These are phyloP conservation scores for Fusarium udum DNA, from an alignment of 2,329 filamentous ascomycete genomes.

Conservation along the genomic window DNA sequence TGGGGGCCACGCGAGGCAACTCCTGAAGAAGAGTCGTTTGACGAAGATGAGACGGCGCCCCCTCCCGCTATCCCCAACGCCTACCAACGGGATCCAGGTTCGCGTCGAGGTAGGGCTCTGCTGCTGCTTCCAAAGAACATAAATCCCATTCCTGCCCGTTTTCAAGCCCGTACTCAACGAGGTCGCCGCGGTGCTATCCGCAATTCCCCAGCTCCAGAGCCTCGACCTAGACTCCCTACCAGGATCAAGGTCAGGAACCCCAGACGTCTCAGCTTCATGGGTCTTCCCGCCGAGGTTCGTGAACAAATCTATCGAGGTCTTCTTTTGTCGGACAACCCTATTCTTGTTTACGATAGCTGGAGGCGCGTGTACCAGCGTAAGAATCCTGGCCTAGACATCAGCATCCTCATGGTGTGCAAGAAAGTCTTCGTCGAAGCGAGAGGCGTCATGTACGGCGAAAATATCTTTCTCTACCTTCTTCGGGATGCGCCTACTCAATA, in stretches of 20 bases:
- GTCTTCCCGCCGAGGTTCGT: constrained; percentile 46
- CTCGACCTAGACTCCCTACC: not conserved
- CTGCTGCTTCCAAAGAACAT: not conserved
- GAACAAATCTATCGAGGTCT: constrained; percentile 46
- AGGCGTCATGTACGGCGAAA: constrained; percentile 57
- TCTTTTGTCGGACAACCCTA: constrained; percentile 45
- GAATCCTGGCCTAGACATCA: constrained; percentile 45
- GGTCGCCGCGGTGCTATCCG: not conserved
- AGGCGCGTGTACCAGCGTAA: constrained; percentile 45
- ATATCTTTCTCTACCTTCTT: constrained; percentile 58
- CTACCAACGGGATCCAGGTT: not conserved
- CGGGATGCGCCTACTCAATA: constrained; percentile 47
- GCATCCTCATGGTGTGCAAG: constrained; percentile 51
- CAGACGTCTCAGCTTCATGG: constrained; percentile 13
- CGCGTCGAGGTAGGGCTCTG: not conserved
- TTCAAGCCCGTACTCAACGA: not conserved
- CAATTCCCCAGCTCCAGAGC: not conserved
- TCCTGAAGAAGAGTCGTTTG: constrained; percentile 5
- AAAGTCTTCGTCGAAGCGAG: constrained; percentile 50
- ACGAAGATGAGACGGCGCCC: constrained; percentile 28
- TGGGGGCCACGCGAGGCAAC: constrained; percentile 11
- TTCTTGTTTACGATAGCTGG: constrained; percentile 50
- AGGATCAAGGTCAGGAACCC: not conserved
- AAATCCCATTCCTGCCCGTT: not conserved
- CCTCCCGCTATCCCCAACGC: constrained; percentile 19